Conservation (phyloP, 2,329 filamentous ascomycete genomes). For the Fusarium miscanthi region DNA sequence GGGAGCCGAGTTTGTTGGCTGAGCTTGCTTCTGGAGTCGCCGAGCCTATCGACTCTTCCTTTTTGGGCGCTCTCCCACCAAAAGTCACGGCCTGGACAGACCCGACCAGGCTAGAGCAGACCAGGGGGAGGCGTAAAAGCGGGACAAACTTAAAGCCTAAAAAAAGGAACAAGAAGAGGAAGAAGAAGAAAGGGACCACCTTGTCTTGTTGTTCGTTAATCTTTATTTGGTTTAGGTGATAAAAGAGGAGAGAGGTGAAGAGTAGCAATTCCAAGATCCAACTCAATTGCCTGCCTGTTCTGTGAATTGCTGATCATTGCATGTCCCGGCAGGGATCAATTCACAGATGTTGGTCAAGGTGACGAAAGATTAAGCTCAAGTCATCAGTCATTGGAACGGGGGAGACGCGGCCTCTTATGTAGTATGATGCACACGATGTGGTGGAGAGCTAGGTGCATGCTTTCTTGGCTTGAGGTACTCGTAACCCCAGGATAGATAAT, state of each 20-base stretch:
- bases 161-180: slow-evolving; percentile 12
- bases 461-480: not conserved
- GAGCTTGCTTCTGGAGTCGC: slow-evolving; percentile 30
- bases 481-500: not conserved
- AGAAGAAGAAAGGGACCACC: not conserved
- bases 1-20: slow-evolving; percentile 20
- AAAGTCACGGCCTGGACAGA: slow-evolving; percentile 2
- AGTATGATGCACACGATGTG: slow-evolving; percentile 24
- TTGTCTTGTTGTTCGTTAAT: not conserved
- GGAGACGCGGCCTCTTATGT: slow-evolving; percentile 31
- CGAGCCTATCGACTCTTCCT: slow-evolving; percentile 26
- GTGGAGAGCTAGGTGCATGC: not conserved
- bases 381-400: not conserved
- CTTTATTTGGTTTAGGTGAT: not conserved
- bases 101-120: not conserved
- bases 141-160: slow-evolving; percentile 27
- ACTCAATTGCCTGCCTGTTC: not conserved
- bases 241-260: not conserved
- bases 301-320: not conserved
- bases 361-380: slow-evolving; percentile 7
- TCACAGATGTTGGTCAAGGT: not conserved
- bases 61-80: slow-evolving; percentile 17
- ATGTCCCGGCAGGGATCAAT: not conserved
- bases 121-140: slow-evolving; percentile 38
- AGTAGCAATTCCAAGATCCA: not conserved